Percentiles rank a stretch among this genome's conserved stretches.
Evolutionary conservation across 805 yeast species (phyloP).

Genomic region (Candida peoriensis): DNA sequence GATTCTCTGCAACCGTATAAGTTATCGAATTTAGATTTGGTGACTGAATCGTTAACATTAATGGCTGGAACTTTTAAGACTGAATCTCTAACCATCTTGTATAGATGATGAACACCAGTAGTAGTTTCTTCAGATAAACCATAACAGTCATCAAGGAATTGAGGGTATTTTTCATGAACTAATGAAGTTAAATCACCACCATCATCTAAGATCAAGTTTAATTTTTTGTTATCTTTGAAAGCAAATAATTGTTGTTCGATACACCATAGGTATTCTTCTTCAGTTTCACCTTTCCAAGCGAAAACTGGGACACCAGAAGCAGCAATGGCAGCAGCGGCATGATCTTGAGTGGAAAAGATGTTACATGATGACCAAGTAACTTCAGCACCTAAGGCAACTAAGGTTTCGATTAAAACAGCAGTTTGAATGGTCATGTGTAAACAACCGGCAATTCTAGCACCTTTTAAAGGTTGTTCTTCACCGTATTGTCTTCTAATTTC

Average conservation of each 20-base stretch:
- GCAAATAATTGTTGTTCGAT: constrained; percentile 98
- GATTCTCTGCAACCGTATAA: constrained; percentile 99
- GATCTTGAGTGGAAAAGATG: constrained; percentile 99
- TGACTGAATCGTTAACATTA: constrained; percentile 97
- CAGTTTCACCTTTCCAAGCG: constrained; percentile 99
- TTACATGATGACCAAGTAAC: constrained; percentile 99
- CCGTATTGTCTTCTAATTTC: constrained; percentile 94
- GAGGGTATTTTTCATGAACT: constrained; percentile 97
- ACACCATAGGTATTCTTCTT: constrained; percentile 99
- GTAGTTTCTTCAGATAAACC: constrained; percentile 99
- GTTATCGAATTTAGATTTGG: constrained; percentile 95
- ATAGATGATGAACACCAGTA: constrained; percentile 99
- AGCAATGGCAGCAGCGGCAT: constrained; percentile 99
- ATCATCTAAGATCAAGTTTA: constrained; percentile 96
- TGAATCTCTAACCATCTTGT: constrained; percentile 89
- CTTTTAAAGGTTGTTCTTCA: constrained; percentile 88
- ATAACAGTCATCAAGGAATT: constrained; percentile 89
- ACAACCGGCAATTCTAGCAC: constrained; percentile 99
- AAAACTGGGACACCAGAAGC: constrained; percentile 99
- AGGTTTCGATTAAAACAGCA: constrained; percentile 96
- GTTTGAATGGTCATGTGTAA: constrained; percentile 99
- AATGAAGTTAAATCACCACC: constrained; percentile 98
- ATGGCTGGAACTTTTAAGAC: constrained; percentile 96
- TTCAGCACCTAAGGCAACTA: constrained; percentile 97
- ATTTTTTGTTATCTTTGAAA: constrained; percentile 91